Evolutionary conservation across 179 eudicot species (phyloP).

Genomic region (Heliamphora pulchella): DNA sequence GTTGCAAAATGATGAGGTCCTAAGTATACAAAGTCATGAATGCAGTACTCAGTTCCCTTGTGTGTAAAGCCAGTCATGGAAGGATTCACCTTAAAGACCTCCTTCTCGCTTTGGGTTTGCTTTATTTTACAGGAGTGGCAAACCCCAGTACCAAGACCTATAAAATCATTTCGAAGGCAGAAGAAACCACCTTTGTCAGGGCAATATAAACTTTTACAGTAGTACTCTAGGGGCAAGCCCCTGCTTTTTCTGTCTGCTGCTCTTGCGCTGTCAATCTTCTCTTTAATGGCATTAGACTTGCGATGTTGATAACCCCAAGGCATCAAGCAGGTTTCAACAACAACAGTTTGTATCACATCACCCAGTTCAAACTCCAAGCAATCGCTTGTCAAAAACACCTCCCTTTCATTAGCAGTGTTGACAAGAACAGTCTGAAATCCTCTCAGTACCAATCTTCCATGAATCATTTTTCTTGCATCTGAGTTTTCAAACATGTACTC

Average conservation of each 20-base stretch:
- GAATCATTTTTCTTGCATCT: constrained; percentile 58
- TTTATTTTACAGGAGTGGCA: constrained; percentile 58
- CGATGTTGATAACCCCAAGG: constrained; percentile 83
- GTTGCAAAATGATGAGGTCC: constrained; percentile 47
- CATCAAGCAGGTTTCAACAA: constrained; percentile 42
- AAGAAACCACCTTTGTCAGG: constrained; percentile 88
- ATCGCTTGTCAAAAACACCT: constrained; percentile 70
- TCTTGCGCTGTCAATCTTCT: constrained; percentile 55
- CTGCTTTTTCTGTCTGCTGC: constrained; percentile 78
- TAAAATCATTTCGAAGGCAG: constrained; percentile 33
- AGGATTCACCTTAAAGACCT: constrained; percentile 40
- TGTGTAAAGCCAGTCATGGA: constrained; percentile 49
- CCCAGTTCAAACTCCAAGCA: constrained; percentile 71
- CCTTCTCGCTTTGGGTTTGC: constrained; percentile 32
- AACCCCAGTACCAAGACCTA: constrained; percentile 72
- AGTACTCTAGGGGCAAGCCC: constrained; percentile 68
- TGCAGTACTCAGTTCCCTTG: constrained; percentile 53
- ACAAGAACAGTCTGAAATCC: constrained; percentile 78
- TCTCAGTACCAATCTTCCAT: constrained; percentile 73
- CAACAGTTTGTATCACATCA: constrained; percentile 40
- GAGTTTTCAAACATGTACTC: constrained; percentile 81
- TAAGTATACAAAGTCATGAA: constrained; percentile 70
- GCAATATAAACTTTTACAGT: constrained; percentile 70
- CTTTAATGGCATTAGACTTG: constrained; percentile 52
- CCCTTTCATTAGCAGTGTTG: constrained; percentile 73